Evolutionary conservation across 1,139 yeast genomes (phyloP), one percentile per base, ranked within the genome.

Genomic region (Meyerozyma carpophila): DNA sequence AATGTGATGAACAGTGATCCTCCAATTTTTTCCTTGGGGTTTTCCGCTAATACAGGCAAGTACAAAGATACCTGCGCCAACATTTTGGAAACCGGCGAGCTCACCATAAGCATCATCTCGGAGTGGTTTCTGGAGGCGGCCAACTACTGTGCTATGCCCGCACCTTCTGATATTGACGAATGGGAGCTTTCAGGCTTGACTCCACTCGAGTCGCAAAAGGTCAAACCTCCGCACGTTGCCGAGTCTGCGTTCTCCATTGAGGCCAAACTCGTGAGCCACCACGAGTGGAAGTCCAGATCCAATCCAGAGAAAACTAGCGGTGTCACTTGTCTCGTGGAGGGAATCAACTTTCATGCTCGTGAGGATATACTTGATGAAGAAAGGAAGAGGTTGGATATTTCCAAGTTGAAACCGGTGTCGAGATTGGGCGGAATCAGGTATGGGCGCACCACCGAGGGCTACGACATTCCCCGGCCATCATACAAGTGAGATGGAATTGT

Each of bases 71-170:
- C 84, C 7, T 62, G 68, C 41, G 53, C 52, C 10, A 81, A 80
- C 51, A 56, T 80, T 26, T 54, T 76, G 32, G 79, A 73, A 21
- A 78, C 81, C 4, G 65, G 62, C 4, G 86, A 81, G 51, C 66
- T 73, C 43, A 77, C 83, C n/a, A 71, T 81, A 52, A 81, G 75
- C 55, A 70, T 81, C 43, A 70, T 81, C 32, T 70, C 81, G 40
- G 87, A 81, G 57, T 81, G 84, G 84, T 77, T 79, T 53, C 62
- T 75, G 26, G 87, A 81, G 48, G 85, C 85, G 14, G 83, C 84
- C 11, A 79, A 81, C 54, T 72, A 59, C 49, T 60, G 77, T n/a
- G 62, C 75, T 14, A 65, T 66, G 24, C 61, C 71, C 49, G 71
- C 81, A 2, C 85, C 85, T 1, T 42, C 55, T 1, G 77, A 63